Conservation (phyloP, 768 basidiomycete species). For the Russula foetens region DNA sequence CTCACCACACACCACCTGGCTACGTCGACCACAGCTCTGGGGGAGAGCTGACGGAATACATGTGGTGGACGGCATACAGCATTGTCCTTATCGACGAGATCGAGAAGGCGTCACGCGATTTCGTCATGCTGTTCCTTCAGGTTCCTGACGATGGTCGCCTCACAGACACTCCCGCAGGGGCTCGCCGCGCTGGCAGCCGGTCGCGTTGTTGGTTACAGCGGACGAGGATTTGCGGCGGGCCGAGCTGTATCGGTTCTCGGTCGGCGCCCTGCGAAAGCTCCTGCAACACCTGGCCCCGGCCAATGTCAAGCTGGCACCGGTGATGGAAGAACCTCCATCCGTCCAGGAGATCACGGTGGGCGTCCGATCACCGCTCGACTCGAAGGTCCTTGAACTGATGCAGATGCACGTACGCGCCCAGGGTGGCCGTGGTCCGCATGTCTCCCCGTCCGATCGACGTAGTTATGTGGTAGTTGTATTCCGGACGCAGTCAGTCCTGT, state of each 20-base stretch:
- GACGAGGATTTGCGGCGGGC: conserved; percentile 62
- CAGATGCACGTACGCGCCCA: conserved; percentile 53
- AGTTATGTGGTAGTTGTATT: conserved; percentile 62
- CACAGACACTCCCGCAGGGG: too few species aligned
- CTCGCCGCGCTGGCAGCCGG: conserved; percentile 28
- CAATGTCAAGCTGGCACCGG: conserved; percentile 69
- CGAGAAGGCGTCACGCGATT: conserved; percentile 75
- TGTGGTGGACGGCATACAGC: conserved; percentile 83
- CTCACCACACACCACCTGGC: conserved; percentile 69
- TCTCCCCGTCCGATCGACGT: conserved; percentile 63
- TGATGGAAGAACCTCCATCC: conserved; percentile 59
- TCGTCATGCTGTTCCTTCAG: conserved; percentile 67
- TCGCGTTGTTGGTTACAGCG: conserved; percentile 66
- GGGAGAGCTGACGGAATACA: conserved; percentile 89
- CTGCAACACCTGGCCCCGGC: conserved; percentile 58
- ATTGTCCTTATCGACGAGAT: conserved; percentile 85
- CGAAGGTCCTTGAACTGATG: conserved; percentile 46
- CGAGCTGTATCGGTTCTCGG: conserved; percentile 49
- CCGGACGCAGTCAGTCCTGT: conserved; percentile 65
- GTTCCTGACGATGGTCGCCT: conserved; percentile 89
- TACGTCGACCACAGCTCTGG: conserved; percentile 90
- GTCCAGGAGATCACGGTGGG: conserved; percentile 57
- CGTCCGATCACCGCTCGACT: conserved; percentile 52
- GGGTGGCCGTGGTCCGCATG: conserved; percentile 58
- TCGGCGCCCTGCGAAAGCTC: conserved; percentile 49